phyloP scores from a whole-genome alignment of 2,329 filamentous ascomycete species.

The Pseudomassariella vexata region DNA sequence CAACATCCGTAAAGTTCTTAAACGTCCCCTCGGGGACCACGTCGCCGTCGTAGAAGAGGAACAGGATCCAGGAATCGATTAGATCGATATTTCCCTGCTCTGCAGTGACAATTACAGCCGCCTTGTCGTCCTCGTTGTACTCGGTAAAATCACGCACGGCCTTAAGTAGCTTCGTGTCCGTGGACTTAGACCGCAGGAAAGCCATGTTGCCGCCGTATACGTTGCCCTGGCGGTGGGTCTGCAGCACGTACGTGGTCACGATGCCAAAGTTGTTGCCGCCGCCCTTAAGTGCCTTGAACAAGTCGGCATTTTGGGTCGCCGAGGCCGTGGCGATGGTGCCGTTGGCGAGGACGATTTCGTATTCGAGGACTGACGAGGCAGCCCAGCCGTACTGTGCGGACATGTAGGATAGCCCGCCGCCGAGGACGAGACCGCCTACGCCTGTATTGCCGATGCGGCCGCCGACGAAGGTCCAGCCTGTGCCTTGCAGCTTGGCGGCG shows the following conservation, averaged over 20 bases:
- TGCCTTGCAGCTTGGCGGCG: conserved; percentile 31
- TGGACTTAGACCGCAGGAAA: conserved; percentile 24
- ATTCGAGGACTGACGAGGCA: conserved; percentile 42
- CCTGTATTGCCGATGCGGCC: conserved; percentile 38
- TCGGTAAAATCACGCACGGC: conserved; percentile 50
- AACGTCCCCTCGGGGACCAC: conserved; percentile 46
- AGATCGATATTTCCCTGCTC: conserved; percentile 36
- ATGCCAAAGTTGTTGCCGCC: conserved; percentile 53
- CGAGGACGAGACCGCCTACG: conserved; percentile 44
- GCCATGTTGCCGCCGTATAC: conserved; percentile 38
- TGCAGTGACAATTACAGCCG: conserved; percentile 52
- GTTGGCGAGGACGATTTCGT: conserved; percentile 46
- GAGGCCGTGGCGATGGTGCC: conserved; percentile 42
- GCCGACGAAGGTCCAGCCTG: conserved; percentile 36
- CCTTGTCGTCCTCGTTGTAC: conserved; percentile 52
- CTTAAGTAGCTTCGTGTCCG: conserved; percentile 31
- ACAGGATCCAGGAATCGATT: conserved; percentile 52
- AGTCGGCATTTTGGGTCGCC: conserved; percentile 33
- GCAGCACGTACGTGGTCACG: conserved; percentile 38
- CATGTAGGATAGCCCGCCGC: conserved; percentile 48
- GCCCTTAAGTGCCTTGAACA: conserved; percentile 48
- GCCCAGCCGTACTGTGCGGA: conserved; percentile 44
- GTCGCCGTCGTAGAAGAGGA: conserved; percentile 57
- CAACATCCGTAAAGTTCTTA: conserved; percentile 46
- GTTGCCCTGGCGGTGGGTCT: conserved; percentile 32